A percentile compares a stretch with the other conserved stretches of the same genome.
Evolutionary conservation across 2,329 filamentous ascomycete genomes (phyloP).

Genomic region (Hypoxylon sp.): DNA sequence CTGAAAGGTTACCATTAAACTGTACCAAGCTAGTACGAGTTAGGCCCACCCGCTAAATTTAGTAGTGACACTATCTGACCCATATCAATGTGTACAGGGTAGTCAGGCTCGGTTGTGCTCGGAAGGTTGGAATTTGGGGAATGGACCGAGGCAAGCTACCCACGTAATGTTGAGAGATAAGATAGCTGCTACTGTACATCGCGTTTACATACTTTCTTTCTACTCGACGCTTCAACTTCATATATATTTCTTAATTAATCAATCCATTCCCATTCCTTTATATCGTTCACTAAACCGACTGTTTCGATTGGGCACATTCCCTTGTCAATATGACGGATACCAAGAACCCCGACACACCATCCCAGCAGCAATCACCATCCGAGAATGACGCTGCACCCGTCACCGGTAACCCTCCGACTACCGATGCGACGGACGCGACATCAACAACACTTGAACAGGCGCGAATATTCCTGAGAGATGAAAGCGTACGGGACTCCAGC

Average conservation of each 20-base stretch:
- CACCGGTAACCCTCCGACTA: constrained; percentile 45
- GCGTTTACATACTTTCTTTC: constrained; percentile 21
- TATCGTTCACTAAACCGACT: background rate
- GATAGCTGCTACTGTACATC: constrained; percentile 31
- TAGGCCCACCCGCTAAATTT: constrained; percentile 15
- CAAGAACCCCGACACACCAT: constrained; percentile 42
- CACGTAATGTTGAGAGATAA: constrained; percentile 28
- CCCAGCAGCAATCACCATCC: constrained; percentile 46
- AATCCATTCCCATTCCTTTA: constrained; percentile 3
- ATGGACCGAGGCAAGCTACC: constrained; percentile 37
- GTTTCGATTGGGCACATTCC: background rate
- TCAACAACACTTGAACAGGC: constrained; percentile 73
- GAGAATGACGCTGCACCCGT: constrained; percentile 35
- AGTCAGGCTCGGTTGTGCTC: constrained; percentile 18
- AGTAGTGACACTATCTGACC: constrained; percentile 10
- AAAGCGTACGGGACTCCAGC: constrained; percentile 77
- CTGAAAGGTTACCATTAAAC: background rate
- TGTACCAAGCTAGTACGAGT: constrained; percentile 17
- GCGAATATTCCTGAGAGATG: constrained; percentile 80
- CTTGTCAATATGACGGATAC: constrained; percentile 41
- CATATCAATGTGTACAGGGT: constrained; percentile 20
- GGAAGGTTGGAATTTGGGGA: constrained; percentile 15
- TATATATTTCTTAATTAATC: constrained; percentile 12
- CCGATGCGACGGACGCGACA: constrained; percentile 40
- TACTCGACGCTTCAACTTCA: background rate